Conservation (phyloP, 176 grass and related monocot genomes). For the Oryza officinalis region DNA sequence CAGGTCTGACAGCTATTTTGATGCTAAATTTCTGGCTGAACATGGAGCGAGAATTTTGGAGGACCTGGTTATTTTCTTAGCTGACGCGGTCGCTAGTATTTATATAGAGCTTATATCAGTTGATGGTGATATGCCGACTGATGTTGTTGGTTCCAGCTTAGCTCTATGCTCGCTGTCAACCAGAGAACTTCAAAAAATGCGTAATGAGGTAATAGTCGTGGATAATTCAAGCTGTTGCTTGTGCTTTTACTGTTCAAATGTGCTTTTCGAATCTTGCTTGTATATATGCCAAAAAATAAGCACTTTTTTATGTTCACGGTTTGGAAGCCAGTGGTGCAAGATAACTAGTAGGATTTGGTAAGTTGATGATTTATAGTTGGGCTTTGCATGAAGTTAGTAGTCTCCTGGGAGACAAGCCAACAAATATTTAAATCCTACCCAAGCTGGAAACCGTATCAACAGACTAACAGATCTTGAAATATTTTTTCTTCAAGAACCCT, state of each 20-base stretch:
- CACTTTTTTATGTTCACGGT: background rate
- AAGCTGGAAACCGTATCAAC: background rate
- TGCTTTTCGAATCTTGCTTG: background rate
- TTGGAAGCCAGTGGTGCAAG: background rate
- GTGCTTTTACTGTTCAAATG: background rate
- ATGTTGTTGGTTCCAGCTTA: constrained; percentile 64
- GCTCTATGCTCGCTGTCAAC: constrained; percentile 81
- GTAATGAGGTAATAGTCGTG: constrained; percentile 76
- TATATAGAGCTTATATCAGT: constrained; percentile 92
- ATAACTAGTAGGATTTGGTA: background rate
- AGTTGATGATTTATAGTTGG: background rate
- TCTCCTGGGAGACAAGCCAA: background rate
- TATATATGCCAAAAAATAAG: background rate
- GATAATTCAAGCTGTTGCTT: background rate
- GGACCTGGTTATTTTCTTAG: constrained; percentile 87
- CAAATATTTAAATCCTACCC: background rate
- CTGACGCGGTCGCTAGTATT: constrained; percentile 78
- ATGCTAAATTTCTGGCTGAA: constrained; percentile 63
- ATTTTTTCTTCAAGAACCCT: background rate
- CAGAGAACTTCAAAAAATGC: constrained; percentile 80
- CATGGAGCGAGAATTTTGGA: constrained; percentile 77
- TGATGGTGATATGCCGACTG: constrained; percentile 69
- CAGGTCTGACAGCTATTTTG: constrained; percentile 69
- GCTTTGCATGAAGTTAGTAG: background rate
- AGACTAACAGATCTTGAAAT: background rate